phyloP scores from a whole-genome alignment of 1,139 yeast species.

The Kodamaea plutei region DNA sequence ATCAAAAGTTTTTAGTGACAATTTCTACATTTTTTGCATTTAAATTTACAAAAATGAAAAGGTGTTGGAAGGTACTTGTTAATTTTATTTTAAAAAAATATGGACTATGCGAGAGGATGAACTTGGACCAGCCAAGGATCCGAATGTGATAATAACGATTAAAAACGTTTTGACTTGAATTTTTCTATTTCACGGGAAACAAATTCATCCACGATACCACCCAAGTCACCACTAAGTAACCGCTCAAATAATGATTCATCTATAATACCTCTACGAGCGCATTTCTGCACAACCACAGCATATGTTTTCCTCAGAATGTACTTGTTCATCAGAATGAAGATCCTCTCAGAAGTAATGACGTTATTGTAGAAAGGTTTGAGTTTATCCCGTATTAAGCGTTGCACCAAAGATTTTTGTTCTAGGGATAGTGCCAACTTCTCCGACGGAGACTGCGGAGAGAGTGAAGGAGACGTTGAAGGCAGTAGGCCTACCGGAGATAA shows the following conservation, averaged over 20 bases:
- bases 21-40: no score
- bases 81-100: no score
- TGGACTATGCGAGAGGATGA: no score
- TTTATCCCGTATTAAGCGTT: slow-evolving; percentile 47
- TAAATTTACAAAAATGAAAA: no score
- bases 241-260: slow-evolving; percentile 13
- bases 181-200: slow-evolving; percentile 9
- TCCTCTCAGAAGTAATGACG: slow-evolving; percentile 21
- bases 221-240: slow-evolving; percentile 18
- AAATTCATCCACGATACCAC: slow-evolving; percentile 21
- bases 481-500: slow-evolving; percentile 6
- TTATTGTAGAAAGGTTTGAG: slow-evolving; percentile 43
- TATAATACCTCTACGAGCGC: slow-evolving; percentile 9
- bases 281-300: slow-evolving; percentile 20
- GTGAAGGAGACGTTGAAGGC: slow-evolving; percentile 7
- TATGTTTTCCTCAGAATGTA: slow-evolving; percentile 44
- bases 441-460: slow-evolving; percentile 7
- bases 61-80: no score
- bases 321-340: slow-evolving; percentile 35
- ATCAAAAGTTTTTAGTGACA: no score
- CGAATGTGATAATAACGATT: no score
- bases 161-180: no score
- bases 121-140: no score
- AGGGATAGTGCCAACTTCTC: slow-evolving; percentile 18
- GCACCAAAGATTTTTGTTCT: slow-evolving; percentile 48